Evolutionary conservation across 345 rosid genomes (phyloP), one percentile per base, ranked within the genome.

Genomic region (Gossypioides kirkii): DNA sequence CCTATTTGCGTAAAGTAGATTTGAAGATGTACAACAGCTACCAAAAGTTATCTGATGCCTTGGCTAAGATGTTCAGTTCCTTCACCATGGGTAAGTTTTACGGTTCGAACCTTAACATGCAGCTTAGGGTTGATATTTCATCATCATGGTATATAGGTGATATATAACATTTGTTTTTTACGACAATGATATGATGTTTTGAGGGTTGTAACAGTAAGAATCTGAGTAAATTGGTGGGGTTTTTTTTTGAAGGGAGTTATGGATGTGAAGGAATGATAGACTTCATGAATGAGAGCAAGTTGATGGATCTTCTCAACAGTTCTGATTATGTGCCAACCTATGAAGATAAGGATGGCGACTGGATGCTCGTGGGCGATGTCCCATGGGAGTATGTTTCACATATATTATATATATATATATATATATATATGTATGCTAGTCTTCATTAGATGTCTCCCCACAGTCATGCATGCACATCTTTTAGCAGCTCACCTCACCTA

Each of bases 281-380:
- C 81, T 94, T 94, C 80, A 94, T 94, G 98, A 94, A 92, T 62
- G 97, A 92, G 81, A 89, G 92, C 78, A 94, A 94, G 86, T 64
- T 92, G 76, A 92, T 88, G 97, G 92, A 94, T 84, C 90, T 94
- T 22, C 85, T 94, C 54, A 90, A 90, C 81, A 89, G 89, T 74
- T 89, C 95, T 20, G 95, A 94, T 63, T 94, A 92, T 82, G 98
- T 94, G 65, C 98, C 98, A 56, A 83, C 90, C 80, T 94, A 94
- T 74, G 97, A 91, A 78, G 98, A 94, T 78, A 94, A 90, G 85
- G 98, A 91, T 66, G 97, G 97, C 1, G 98, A 94, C 78, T 94
- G 97, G 98, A 94, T 94, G 98, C 94, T 94, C 69, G 98, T 94
- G 52, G 98, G 97, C 4, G 98, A 94, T 86, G 98, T 91, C 76